Conservation (phyloP, 2,329 filamentous ascomycete genomes). For the Claviceps cyperi region DNA sequence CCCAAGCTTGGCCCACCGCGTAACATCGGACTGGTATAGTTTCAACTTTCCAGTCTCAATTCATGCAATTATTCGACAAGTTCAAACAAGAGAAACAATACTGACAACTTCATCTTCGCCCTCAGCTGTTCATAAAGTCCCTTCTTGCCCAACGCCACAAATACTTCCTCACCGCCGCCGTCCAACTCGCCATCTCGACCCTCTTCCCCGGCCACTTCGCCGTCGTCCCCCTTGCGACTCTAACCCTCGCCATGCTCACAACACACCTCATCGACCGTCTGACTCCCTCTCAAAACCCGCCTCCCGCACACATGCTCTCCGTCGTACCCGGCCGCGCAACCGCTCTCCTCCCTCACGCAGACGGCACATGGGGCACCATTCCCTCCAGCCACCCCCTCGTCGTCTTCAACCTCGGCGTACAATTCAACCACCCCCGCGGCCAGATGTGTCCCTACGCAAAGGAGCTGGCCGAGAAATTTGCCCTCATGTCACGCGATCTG, state of each 20-base stretch:
- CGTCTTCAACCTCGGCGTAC: slow-evolving; percentile 29
- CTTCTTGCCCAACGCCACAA: slow-evolving; percentile 19
- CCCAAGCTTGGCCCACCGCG: slow-evolving; percentile 5
- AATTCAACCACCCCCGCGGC: slow-evolving; percentile 35
- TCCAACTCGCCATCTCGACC: slow-evolving; percentile 20
- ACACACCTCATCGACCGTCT: slow-evolving; percentile 15
- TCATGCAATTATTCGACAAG: background rate
- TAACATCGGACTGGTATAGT: slow-evolving; percentile 10
- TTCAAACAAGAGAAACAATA: background rate
- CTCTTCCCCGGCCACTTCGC: slow-evolving; percentile 21
- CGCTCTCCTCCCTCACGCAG: slow-evolving; percentile 17
- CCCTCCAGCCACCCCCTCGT: slow-evolving; percentile 20
- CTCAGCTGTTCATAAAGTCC: slow-evolving; percentile 14
- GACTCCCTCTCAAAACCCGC: slow-evolving; percentile 1
- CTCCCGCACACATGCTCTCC: slow-evolving; percentile 9
- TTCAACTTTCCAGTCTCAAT: background rate
- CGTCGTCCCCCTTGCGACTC: slow-evolving; percentile 16
- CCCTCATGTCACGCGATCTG: slow-evolving; percentile 21
- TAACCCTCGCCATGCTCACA: slow-evolving; percentile 18
- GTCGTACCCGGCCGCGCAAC: slow-evolving; percentile 20
- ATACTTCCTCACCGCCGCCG: slow-evolving; percentile 19
- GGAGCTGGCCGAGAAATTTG: slow-evolving; percentile 24
- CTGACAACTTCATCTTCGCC: background rate
- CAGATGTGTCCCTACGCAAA: slow-evolving; percentile 28
- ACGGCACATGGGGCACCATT: slow-evolving; percentile 13